phyloP scores from a whole-genome alignment of 2,329 filamentous ascomycete species.

The Nemania diffusa region DNA sequence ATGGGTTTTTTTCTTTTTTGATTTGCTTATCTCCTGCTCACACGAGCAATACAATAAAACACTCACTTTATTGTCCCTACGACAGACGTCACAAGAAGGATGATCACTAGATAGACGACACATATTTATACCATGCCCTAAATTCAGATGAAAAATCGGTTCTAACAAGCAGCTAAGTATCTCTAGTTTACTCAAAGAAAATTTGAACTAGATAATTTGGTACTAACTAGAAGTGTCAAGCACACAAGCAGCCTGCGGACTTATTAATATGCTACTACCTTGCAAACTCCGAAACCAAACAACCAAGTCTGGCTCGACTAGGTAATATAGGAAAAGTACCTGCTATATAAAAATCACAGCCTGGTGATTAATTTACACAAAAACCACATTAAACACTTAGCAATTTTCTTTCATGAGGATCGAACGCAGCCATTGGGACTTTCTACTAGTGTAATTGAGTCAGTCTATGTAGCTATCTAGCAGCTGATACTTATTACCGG shows the following conservation, averaged over 20 bases:
- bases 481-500: neutral
- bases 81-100: conserved; percentile 12
- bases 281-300: neutral
- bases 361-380: conserved; percentile 3
- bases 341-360: neutral
- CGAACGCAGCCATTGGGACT: conserved; percentile 17
- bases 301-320: neutral
- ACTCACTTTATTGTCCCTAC: neutral
- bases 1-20: no score
- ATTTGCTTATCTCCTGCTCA: neutral
- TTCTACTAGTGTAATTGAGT: conserved; percentile 11
- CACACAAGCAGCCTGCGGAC: neutral
- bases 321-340: neutral
- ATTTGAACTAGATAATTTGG: no score
- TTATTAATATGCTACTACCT: neutral
- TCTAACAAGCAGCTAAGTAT: conserved; percentile 1
- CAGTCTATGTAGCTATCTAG: conserved; percentile 2
- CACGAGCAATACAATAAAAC: neutral
- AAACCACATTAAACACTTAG: neutral
- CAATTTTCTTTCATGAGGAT: conserved; percentile 12
- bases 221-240: neutral
- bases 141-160: conserved; percentile 2
- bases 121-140: conserved; percentile 1
- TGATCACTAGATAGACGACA: conserved; percentile 5
- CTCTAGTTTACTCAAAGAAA: neutral